Base-by-base conservation (phyloP, 2,329 filamentous ascomycete species). In the Fusarium mangiferae region DNA sequence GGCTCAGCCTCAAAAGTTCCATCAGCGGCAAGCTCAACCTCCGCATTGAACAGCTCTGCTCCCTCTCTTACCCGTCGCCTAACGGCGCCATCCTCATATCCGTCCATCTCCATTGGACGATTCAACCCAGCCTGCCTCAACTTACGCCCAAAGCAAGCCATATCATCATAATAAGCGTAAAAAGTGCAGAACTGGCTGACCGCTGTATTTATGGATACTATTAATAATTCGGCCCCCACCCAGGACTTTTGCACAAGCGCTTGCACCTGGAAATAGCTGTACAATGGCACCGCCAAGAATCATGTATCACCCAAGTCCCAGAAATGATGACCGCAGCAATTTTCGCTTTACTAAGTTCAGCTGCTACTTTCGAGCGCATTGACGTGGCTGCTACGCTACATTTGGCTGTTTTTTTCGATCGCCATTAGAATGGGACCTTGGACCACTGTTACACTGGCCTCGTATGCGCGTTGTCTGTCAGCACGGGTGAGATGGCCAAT, bases 271-370 rank as follows among this genome's bases (percentile, higher is more conserved):
- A 22, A 38, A 17, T 13, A 56, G 38, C 20, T n/a, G 8, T n/a
- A 30, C 22, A n/a, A 30, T 28, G 46, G 17, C 45, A 8, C n/a
- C 7, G 54, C 54, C 28, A 57, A 26, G 39, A 20, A 20, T 1
- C 22, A 24, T 9, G 22, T 15, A 26, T 20, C 9, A 17, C 54
- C 7, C 12, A 45, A 57, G 54, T 35, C 54, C 39, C 54, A 45
- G 54, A 45, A 45, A 33, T 24, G 54, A 57, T 57, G 54, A 35
- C 38, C 17, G 54, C 54, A 57, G 39, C 22, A 57, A 8, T 26
- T 45, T 22, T 45, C 22, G 54, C 54, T n/a, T 17, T 22, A 26
- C 54, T 33, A 35, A 35, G 22, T 57, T 57, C 12, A 35, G 54
- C 38, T 57, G 22, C 22, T 45, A 45, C 22, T 24, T 45, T 57